Evolutionary conservation across 2,329 filamentous ascomycete genomes (phyloP).

Genomic region (Esteya vermicola): DNA sequence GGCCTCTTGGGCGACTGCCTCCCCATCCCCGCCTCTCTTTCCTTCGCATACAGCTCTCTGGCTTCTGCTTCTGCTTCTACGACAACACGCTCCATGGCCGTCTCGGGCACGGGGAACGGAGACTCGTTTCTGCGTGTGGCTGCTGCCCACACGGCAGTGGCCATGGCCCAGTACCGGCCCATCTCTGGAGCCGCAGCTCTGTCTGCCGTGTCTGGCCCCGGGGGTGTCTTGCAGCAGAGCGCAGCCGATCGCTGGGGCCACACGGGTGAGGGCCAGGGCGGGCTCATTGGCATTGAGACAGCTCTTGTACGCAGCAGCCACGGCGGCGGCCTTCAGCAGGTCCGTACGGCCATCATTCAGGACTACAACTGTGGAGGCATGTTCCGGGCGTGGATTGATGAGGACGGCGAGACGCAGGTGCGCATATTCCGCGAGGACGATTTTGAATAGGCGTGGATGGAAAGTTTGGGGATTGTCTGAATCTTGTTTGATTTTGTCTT

Average conservation of each 20-base stretch:
- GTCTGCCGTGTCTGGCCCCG: conserved; percentile 50
- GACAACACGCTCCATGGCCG: conserved; percentile 34
- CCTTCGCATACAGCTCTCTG: conserved; percentile 22
- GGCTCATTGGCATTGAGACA: conserved; percentile 69
- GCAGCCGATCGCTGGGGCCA: conserved; percentile 59
- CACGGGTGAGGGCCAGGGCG: conserved; percentile 69
- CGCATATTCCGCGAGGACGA: conserved; percentile 38
- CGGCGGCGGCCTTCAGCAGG: conserved; percentile 25
- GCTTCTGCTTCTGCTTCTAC: neutral
- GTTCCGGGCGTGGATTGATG: conserved; percentile 67
- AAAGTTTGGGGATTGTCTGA: no score
- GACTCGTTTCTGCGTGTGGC: conserved; percentile 68
- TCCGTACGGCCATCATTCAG: conserved; percentile 44
- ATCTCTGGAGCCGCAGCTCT: conserved; percentile 43
- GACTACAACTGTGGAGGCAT: conserved; percentile 82
- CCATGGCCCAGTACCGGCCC: conserved; percentile 52
- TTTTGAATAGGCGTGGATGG: no score
- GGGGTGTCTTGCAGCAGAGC: conserved; percentile 59
- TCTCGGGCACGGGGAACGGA: conserved; percentile 77
- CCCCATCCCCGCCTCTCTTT: conserved; percentile 23
- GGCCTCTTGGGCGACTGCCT: conserved; percentile 45
- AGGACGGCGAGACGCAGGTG: conserved; percentile 40
- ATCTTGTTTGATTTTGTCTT: no score
- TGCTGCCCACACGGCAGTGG: conserved; percentile 57
- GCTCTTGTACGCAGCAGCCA: conserved; percentile 30